A percentile compares a stretch with the other conserved stretches of the same genome.
Conservation (phyloP, 306 rosid species). For the Cajanus cajan region DNA sequence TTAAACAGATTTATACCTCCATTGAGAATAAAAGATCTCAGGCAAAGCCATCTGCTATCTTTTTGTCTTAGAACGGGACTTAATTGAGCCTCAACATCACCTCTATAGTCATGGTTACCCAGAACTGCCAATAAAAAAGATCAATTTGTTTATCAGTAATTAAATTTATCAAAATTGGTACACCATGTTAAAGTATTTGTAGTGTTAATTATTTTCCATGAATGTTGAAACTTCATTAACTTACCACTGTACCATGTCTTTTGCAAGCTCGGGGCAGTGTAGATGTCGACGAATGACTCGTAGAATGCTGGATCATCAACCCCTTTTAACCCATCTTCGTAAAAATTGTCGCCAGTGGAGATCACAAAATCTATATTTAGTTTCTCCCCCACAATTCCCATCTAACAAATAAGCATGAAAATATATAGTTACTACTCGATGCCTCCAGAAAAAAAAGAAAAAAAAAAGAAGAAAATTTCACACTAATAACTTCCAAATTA, state of each 20-base stretch:
- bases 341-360: slow-evolving; percentile 76
- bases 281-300: slow-evolving; percentile 63
- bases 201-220: neutral
- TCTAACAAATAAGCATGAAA: slow-evolving; percentile 28
- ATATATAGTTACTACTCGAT: neutral
- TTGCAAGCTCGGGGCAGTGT: slow-evolving; percentile 69
- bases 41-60: slow-evolving; percentile 69
- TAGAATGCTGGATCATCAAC: slow-evolving; percentile 65
- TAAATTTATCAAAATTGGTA: neutral
- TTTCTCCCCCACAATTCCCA: slow-evolving; percentile 64
- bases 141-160: neutral
- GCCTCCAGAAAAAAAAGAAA: neutral
- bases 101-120: slow-evolving; percentile 94
- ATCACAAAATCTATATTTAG: slow-evolving; percentile 65
- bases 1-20: slow-evolving; percentile 39
- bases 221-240: neutral
- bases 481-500: neutral
- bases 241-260: slow-evolving; percentile 72
- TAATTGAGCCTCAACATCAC: slow-evolving; percentile 73
- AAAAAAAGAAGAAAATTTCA: neutral
- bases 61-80: slow-evolving; percentile 49
- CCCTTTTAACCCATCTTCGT: slow-evolving; percentile 59
- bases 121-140: slow-evolving; percentile 44
- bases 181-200: neutral
- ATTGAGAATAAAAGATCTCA: slow-evolving; percentile 61